Conservation (phyloP, 2,329 filamentous ascomycete species). For the Neonectria hederae region DNA sequence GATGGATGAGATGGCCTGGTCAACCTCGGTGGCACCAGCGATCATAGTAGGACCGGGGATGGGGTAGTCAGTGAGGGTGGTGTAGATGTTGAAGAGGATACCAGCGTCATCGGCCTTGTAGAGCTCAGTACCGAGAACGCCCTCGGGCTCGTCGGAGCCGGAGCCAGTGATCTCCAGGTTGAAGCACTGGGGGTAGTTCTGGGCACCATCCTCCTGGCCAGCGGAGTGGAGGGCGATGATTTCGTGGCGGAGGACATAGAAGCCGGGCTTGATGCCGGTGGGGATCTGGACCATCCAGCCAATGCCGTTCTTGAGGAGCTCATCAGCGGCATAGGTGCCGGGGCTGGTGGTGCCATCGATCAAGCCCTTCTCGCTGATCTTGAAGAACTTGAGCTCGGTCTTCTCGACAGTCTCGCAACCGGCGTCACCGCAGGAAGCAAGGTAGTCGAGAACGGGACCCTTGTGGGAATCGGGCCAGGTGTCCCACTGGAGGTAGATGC, state of each 20-base stretch:
- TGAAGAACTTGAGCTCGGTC: constrained; percentile 67
- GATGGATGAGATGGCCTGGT: constrained; percentile 32
- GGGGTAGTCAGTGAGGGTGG: constrained; percentile 37
- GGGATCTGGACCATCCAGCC: constrained; percentile 49
- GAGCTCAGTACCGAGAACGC: constrained; percentile 46
- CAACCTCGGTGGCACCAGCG: constrained; percentile 29
- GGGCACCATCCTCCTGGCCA: constrained; percentile 56
- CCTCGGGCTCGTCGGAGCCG: constrained; percentile 47
- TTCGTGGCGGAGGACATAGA: constrained; percentile 63
- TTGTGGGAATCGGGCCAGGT: constrained; percentile 56
- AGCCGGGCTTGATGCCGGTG: constrained; percentile 47
- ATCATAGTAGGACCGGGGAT: constrained; percentile 45
- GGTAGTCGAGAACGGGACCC: constrained; percentile 70
- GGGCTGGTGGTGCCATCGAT: constrained; percentile 55
- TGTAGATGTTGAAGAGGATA: constrained; percentile 49
- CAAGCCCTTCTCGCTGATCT: constrained; percentile 68
- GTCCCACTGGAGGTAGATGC: constrained; percentile 54
- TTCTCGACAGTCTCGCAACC: constrained; percentile 66
- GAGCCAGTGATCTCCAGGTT: constrained; percentile 58
- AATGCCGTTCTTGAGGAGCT: constrained; percentile 55
- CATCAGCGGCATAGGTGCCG: constrained; percentile 48
- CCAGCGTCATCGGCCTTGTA: constrained; percentile 45
- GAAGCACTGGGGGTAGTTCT: constrained; percentile 63
- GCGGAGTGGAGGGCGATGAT: constrained; percentile 61
- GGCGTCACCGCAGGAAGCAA: constrained; percentile 65